Percentiles rank a stretch among this genome's conserved stretches.
These are phyloP conservation scores for Melanomma pulvis-pyrius DNA, from an alignment of 495 filamentous ascomycete species.

Conservation along the genomic window DNA sequence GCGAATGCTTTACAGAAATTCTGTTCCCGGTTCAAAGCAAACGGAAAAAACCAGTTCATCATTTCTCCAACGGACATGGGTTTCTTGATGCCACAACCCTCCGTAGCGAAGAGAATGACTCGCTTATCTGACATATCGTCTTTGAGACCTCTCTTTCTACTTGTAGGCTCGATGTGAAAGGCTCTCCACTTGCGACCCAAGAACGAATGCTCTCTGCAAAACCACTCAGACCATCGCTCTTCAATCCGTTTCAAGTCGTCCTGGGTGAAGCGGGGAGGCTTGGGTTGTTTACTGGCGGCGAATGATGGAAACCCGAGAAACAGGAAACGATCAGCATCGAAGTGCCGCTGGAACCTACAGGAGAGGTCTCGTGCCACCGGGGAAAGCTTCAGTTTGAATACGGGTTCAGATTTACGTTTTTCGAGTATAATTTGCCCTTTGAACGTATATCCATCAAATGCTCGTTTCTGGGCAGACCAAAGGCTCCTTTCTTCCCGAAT, in stretches of 20 bases:
- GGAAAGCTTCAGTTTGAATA: conserved; percentile 37
- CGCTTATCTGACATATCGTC: conserved; percentile 19
- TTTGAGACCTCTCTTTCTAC: conserved; percentile 31
- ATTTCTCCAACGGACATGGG: conserved; percentile 23
- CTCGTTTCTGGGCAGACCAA: conserved; percentile 26
- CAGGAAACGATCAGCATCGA: conserved; percentile 40
- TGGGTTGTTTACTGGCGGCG: not conserved
- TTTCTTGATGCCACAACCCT: conserved; percentile 19
- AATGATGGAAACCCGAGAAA: conserved; percentile 37
- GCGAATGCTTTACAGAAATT: conserved; percentile 44
- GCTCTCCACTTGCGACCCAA: conserved; percentile 43
- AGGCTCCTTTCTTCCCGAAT: conserved; percentile 5
- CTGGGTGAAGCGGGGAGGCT: conserved; percentile 13
- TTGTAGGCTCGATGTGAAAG: conserved; percentile 34
- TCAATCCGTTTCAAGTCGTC: conserved; percentile 19
- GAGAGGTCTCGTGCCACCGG: conserved; percentile 30
- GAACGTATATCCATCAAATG: conserved; percentile 36
- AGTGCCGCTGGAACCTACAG: conserved; percentile 39
- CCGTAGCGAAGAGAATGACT: conserved; percentile 36
- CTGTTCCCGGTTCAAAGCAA: conserved; percentile 38
- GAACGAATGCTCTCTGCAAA: conserved; percentile 33
- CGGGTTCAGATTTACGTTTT: not conserved
- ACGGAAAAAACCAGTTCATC: conserved; percentile 44
- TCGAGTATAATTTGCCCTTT: conserved; percentile 35
- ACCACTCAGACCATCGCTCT: conserved; percentile 33